phyloP scores from a whole-genome alignment of 192 early-diverging fungal species.

The Linnemannia schmuckeri region DNA sequence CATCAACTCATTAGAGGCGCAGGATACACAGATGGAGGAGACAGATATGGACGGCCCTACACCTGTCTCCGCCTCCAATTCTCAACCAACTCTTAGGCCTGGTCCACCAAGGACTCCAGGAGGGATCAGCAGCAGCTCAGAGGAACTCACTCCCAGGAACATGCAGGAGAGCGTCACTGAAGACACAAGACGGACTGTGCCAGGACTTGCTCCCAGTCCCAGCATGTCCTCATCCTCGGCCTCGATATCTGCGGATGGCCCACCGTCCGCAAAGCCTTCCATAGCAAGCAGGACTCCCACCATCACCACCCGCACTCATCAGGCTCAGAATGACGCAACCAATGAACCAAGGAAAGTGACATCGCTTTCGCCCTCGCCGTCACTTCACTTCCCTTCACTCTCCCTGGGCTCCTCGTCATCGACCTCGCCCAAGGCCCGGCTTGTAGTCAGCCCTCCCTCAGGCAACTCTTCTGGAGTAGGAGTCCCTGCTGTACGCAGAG shows the following conservation, averaged over 20 bases:
- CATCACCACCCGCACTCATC: neutral
- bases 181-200: neutral
- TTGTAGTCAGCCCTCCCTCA: neutral
- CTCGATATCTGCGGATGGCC: neutral
- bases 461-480: neutral
- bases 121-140: neutral
- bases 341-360: neutral
- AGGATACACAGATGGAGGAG: neutral
- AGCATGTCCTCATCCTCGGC: neutral
- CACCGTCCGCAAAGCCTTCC: neutral
- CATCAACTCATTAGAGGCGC: neutral
- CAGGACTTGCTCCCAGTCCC: neutral
- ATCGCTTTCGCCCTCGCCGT: neutral
- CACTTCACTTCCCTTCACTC: neutral
- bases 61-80: neutral
- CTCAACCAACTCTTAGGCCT: neutral
- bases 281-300: neutral
- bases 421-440: neutral
- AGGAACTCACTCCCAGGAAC: neutral
- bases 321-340: neutral
- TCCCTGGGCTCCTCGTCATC: neutral
- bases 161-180: neutral
- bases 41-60: neutral
- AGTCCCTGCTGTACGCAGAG: neutral
- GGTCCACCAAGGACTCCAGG: neutral